Base-by-base conservation (phyloP, 352 stramenopile species). In the Phytophthora multivora region DNA sequence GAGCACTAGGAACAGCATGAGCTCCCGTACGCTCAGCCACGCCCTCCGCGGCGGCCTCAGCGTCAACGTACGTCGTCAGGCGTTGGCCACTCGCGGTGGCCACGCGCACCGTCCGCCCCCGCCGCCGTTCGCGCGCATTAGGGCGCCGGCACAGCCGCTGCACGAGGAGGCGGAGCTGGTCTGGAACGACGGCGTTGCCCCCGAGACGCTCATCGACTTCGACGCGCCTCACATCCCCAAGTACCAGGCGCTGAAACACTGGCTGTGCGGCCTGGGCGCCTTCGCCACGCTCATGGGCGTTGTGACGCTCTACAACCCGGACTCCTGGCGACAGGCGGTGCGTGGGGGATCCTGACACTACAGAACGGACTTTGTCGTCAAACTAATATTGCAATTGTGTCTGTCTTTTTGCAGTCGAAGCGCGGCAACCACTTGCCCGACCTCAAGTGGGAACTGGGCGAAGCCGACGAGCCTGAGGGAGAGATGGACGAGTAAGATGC, bases 161-260 rank as follows among this genome's bases (percentile, higher is more conserved):
- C 83, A 90, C 59, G 83, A 94, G 58, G 79, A 93, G 36, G 63
- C 79, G 16, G 87, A 96, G 64, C 75, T 96, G 25, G 87, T 96
- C 51, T 96, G 87, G 87, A 93, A 91, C 67, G 87, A 96, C 62
- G 83, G 84, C 52, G 87, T 96, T 16, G 79, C 85, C 15, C 87
- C 87, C 30, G 85, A 96, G 79, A 93, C 86, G 69, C 70, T 96
- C 35, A 90, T 96, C 63, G 87, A 96, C 75, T 96, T 96, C 46
- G 87, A 96, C 59, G 85, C 87, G 53, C 82, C 87, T 60, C 87
- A 96, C 69, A 82, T 96, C 40, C 79, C 85, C 51, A 93, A 89
- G 68, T 89, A 80, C 60, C 73, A 75, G 25, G 87, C 87, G 30
- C 67, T 94, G 30, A 78, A 80, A 57, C 80, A 92, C 64, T 75